Evolutionary conservation across 371 early-diverging fungal genomes (phyloP).

Genomic region (Mycotypha africana): DNA sequence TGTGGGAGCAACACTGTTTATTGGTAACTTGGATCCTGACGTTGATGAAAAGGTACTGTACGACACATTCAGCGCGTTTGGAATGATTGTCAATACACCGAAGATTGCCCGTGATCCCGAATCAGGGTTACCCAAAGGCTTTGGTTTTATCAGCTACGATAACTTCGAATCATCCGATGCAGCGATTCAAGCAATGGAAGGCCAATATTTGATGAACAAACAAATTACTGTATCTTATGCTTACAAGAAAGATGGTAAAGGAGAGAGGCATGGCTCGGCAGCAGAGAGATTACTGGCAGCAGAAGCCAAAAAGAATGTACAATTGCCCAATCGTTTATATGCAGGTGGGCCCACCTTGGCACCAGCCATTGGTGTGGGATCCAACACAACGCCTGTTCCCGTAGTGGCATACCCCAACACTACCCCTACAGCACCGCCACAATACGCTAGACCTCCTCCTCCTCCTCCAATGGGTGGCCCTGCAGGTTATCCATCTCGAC

Average conservation of each 20-base stretch:
- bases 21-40: conserved; percentile 92
- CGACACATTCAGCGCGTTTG: conserved; percentile 96
- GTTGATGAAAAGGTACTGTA: conserved; percentile 94
- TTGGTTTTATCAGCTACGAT: conserved; percentile 91
- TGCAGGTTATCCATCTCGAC: conserved; percentile 5
- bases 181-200: conserved; percentile 97
- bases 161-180: conserved; percentile 95
- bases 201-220: conserved; percentile 92
- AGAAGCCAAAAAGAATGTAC: conserved; percentile 77
- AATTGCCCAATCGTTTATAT: conserved; percentile 67
- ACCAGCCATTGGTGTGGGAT: conserved; percentile 9
- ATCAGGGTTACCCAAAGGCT: conserved; percentile 85
- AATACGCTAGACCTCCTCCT: conserved; percentile 30
- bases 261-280: conserved; percentile 95
- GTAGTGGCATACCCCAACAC: neutral
- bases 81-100: conserved; percentile 82
- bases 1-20: conserved; percentile 94
- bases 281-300: conserved; percentile 96
- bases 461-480: conserved; percentile 24
- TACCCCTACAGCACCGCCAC: conserved; percentile 8
- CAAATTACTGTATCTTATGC: conserved; percentile 90
- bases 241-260: conserved; percentile 97
- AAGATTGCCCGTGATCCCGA: conserved; percentile 90
- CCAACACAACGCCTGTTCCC: conserved; percentile 9
- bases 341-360: conserved; percentile 47